Base-by-base conservation (phyloP, 2,329 filamentous ascomycete species). In the Zalaria obscura region DNA sequence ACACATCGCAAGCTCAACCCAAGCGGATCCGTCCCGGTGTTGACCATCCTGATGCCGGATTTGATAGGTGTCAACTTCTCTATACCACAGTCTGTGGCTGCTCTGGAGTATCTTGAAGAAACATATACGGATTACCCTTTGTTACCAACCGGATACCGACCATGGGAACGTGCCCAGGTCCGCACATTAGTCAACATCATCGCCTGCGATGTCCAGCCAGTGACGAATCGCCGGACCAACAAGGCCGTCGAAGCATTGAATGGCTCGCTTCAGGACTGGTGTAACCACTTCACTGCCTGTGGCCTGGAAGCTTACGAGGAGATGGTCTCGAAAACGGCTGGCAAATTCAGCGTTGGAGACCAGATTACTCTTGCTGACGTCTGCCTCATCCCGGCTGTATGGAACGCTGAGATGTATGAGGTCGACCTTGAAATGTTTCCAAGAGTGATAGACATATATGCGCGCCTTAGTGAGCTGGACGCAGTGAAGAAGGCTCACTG, bases 101-200 rank as follows among this genome's bases (percentile, higher is more conserved):
- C 74, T 0, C 62, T 80, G 3, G 75, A 80, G 50, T 80, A 72
- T 46, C 64, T 80, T 3, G 75, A 79, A 38, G 75, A 80, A 48
- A 55, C 57, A 2, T 66, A 68, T 35, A 66, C 70, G 0, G 50
- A 61, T 0, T 44, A 50, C 0, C 50, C 54, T 0, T 62, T 78
- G 1, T 63, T 78, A 0, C 75, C 75, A 0, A 49, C 53, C 2
- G 5, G 46, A 0, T 55, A 59, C 0, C 56, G 71, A 26, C 55
- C 62, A 0, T 48, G 57, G 3, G 52, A 48, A 0, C 64, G 76
- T 11, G 74, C 75, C 0, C 52, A 57, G 3, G 71, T 75, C 0
- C 68, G 76, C 10, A 66, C 69, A 3, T 57, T 81, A 5, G 65
- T 68, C 3, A 52, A 61, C 40, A 72, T 80, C n/a, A 58, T 80